A percentile compares a stretch with the other conserved stretches of the same genome.
These are phyloP conservation scores for Novakomyces olei DNA, from an alignment of 805 yeast species.

Conservation along the genomic window DNA sequence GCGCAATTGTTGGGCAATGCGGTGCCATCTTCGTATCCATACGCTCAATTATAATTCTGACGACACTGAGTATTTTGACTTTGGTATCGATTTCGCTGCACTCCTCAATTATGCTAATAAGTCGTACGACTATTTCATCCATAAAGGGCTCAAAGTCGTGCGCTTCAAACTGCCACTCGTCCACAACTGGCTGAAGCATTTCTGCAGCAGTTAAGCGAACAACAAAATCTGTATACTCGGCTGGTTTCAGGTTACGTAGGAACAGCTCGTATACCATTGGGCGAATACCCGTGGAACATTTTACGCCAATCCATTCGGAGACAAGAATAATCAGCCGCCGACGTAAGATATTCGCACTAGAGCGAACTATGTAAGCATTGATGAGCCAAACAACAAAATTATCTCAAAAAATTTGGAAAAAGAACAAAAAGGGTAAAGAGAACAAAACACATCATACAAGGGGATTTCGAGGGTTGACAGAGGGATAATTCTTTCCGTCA, in stretches of 20 bases:
- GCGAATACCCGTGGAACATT: conserved; percentile 17
- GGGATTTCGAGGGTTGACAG: conserved; percentile 19
- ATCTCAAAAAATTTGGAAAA: too few relatives aligned
- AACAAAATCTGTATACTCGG: conserved; percentile 45
- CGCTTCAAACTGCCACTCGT: conserved; percentile 72
- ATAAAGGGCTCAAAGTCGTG: conserved; percentile 44
- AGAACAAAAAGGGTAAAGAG: too few relatives aligned
- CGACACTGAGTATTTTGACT: conserved; percentile 41
- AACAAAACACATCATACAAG: too few relatives aligned
- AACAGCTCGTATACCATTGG: conserved; percentile 23
- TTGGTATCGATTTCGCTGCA: conserved; percentile 55
- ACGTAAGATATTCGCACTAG: conserved; percentile 45
- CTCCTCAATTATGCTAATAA: conserved; percentile 28
- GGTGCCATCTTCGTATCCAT: conserved; percentile 13
- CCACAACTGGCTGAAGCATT: conserved; percentile 43
- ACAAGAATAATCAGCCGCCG: conserved; percentile 60
- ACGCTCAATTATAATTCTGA: conserved; percentile 30
- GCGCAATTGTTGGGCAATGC: conserved; percentile 14
- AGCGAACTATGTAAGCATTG: too few relatives aligned
- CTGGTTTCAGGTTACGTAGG: conserved; percentile 24
- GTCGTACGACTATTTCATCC: conserved; percentile 21
- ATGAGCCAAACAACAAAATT: too few relatives aligned
- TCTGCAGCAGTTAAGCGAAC: conserved; percentile 59
- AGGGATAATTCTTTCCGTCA: conserved; percentile 43
- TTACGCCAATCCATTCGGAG: conserved; percentile 57